Evolutionary conservation across 2,329 filamentous ascomycete species (phyloP).

Genomic region (Aspergillus thermomutatus): DNA sequence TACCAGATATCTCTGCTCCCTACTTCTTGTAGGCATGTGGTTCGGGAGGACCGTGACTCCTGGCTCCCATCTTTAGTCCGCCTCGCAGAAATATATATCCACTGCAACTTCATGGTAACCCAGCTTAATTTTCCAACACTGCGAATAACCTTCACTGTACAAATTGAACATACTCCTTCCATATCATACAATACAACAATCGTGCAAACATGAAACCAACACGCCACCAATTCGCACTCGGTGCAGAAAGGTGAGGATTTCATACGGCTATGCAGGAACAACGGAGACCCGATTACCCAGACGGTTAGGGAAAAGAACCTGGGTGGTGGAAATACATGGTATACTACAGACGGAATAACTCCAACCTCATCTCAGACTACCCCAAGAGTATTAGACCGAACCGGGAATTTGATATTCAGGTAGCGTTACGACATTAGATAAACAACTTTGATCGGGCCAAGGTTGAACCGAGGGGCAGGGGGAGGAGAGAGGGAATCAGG

Average conservation of each 20-base stretch:
- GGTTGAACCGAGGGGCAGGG: not conserved
- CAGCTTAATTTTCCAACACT: not conserved
- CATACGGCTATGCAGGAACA: not conserved
- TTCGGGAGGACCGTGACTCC: not conserved
- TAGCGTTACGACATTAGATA: constrained; percentile 13
- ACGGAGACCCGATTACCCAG: not conserved
- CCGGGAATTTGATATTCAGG: not conserved
- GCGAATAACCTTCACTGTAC: not conserved
- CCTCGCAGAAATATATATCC: not conserved
- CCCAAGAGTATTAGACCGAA: not conserved
- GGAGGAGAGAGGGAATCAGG: not conserved
- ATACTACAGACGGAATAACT: not conserved
- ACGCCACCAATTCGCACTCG: not conserved
- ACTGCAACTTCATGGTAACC: not conserved
- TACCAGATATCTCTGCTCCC: too few relatives aligned
- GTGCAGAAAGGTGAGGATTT: not conserved
- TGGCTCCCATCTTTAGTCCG: too few relatives aligned
- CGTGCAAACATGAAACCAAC: not conserved
- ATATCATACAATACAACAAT: not conserved
- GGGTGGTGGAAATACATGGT: not conserved
- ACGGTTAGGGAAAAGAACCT: not conserved
- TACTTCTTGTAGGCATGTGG: not conserved
- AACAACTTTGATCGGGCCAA: not conserved
- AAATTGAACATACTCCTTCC: not conserved
- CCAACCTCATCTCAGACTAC: not conserved